phyloP scores from a whole-genome alignment of 345 rosid species.

The Gossypium longicalyx region DNA sequence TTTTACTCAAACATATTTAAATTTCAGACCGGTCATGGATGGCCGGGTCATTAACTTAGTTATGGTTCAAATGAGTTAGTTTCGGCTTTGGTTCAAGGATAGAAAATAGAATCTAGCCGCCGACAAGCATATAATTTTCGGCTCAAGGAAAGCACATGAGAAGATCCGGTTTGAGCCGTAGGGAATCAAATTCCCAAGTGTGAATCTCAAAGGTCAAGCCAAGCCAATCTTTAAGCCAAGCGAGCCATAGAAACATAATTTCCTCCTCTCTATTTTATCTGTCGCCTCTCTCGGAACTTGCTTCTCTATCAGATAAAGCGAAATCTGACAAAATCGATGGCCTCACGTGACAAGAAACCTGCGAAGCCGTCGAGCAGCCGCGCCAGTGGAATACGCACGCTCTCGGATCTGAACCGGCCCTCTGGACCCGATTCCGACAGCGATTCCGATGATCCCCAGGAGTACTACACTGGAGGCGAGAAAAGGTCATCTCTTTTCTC shows the following conservation, averaged over 20 bases:
- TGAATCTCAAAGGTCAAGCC: neutral
- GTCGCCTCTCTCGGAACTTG: neutral
- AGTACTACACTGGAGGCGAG: slow-evolving; percentile 94
- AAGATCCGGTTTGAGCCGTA: neutral
- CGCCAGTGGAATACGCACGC: slow-evolving; percentile 68
- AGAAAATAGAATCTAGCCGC: neutral
- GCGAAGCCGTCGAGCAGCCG: slow-evolving; percentile 65
- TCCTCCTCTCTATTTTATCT: neutral
- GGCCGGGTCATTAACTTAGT: no score
- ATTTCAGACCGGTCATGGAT: no score
- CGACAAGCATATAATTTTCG: neutral
- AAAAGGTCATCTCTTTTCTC: slow-evolving; percentile 48
- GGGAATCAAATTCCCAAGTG: neutral
- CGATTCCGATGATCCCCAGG: slow-evolving; percentile 77
- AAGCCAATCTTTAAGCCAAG: neutral
- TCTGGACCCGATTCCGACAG: slow-evolving; percentile 75
- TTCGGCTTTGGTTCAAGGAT: neutral
- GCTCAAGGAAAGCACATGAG: neutral
- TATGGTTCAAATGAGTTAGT: neutral
- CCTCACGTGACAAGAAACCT: slow-evolving; percentile 73
- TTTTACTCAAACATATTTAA: no score
- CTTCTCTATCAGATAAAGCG: neutral
- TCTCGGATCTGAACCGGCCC: slow-evolving; percentile 75
- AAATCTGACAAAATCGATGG: slow-evolving; percentile 34
- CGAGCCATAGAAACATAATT: neutral